Evolutionary conservation across 306 rosid species (phyloP).

Genomic region (Rosa lucieae): DNA sequence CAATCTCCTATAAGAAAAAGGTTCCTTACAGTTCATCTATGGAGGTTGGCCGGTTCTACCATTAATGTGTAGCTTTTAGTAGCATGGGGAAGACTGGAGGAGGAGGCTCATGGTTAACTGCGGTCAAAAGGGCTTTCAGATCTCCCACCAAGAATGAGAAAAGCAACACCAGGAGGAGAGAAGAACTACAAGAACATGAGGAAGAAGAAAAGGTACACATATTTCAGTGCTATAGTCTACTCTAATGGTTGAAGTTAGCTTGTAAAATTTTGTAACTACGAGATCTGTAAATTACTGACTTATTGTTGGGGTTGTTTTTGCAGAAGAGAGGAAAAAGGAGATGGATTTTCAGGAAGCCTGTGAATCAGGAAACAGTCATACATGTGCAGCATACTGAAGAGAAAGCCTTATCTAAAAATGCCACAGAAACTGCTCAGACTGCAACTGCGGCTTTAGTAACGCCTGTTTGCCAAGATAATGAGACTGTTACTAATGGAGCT

Average conservation of each 20-base stretch:
- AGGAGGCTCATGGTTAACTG: conserved; percentile 50
- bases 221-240: not conserved
- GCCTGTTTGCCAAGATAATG: conserved; percentile 10
- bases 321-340: conserved; percentile 57
- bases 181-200: conserved; percentile 41
- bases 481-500: conserved; percentile 5
- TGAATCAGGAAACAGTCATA: conserved; percentile 31
- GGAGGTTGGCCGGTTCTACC: not conserved
- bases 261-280: not conserved
- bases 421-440: conserved; percentile 1
- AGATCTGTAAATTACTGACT: conserved; percentile 4
- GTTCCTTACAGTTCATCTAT: not conserved
- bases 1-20: not conserved
- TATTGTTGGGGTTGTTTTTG: conserved; percentile 5
- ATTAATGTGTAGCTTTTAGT: not conserved
- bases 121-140: conserved; percentile 53
- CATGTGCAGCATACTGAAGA: conserved; percentile 27
- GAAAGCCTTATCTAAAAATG: conserved; percentile 22
- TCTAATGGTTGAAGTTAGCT: not conserved
- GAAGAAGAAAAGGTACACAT: conserved; percentile 50
- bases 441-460: conserved; percentile 2
- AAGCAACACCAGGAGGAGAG: conserved; percentile 41
- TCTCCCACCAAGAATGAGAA: conserved; percentile 44
- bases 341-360: conserved; percentile 53
- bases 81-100: conserved; percentile 51